Evolutionary conservation across 345 rosid genomes (phyloP).

Genomic region (Citrus reticulata): DNA sequence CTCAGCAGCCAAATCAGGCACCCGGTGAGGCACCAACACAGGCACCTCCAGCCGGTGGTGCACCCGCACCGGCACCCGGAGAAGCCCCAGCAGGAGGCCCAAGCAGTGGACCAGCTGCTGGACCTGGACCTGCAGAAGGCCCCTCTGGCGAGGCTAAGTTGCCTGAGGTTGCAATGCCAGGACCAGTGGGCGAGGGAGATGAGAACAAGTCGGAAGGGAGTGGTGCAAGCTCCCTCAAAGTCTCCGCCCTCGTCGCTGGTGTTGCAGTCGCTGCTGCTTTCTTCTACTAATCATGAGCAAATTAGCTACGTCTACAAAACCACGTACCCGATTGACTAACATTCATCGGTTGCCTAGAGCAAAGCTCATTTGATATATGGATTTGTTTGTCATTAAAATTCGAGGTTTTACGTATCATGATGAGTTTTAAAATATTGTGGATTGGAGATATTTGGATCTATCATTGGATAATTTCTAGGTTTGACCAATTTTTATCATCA

Average conservation of each 20-base stretch:
- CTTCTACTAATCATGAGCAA: conserved; percentile 24
- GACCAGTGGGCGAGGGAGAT: conserved; percentile 26
- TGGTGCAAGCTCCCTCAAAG: conserved; percentile 9
- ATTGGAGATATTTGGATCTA: too few species aligned
- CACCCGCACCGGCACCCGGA: neutral
- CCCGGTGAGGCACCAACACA: conserved; percentile 5
- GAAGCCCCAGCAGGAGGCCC: neutral
- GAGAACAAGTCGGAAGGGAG: conserved; percentile 12
- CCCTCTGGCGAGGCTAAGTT: neutral
- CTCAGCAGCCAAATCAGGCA: neutral
- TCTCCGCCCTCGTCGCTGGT: conserved; percentile 18
- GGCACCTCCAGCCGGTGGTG: neutral
- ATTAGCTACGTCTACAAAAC: neutral
- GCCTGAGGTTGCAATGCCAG: conserved; percentile 31
- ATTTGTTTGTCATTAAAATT: neutral
- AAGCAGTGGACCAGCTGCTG: neutral
- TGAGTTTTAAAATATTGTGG: too few species aligned
- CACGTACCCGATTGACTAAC: neutral
- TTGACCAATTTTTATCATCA: too few species aligned
- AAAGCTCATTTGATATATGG: neutral
- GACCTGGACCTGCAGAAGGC: neutral
- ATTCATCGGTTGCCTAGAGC: neutral
- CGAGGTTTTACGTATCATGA: neutral
- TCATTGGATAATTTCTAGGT: too few species aligned
- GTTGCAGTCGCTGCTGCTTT: conserved; percentile 31